Base-by-base conservation (phyloP, 78 protist species). In the Anaeramoeba flamelloides region DNA sequence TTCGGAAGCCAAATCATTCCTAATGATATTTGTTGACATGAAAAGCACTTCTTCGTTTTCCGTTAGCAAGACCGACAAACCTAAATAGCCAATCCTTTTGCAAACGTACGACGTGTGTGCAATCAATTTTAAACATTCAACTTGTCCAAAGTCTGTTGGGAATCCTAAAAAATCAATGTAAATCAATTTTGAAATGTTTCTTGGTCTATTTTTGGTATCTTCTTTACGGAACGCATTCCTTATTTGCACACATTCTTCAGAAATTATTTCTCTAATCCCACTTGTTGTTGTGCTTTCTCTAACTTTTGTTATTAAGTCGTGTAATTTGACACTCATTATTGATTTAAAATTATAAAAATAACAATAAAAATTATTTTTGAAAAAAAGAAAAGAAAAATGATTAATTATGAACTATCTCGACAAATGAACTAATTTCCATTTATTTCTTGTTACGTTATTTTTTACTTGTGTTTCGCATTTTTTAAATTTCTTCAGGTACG, bases 91-190 rank as follows among this genome's bases (percentile, higher is more conserved):
- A 74, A 94, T 84, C 77, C 98, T 88, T 87, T 95, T 96, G 79
- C 94, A 98, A 0, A 87, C 37, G 81, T 88, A 95, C 40, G 85
- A 79, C 41, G 82, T 87, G 3, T 91, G 84, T 0, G 95, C 93
- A 75, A 93, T 87, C n/a, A 95, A 86, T 80, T 91, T 91, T 31
- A 96, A 82, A 80, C 93, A 87, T 81, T 94, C 98, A 93, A 96
- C 88, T 80, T 94, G 97, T 91, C 80, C 41, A 65, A 65, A 0
- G 33, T 39, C 77, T 22, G 89, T 86, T 32, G 94, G 91, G 80
- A 92, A 91, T 39, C 99, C 98, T 12, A 96, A 92, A 96, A 96
- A 92, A 85, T 94, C 93, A 78, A 96, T 92, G 84, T 91, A 96
- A 33, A 96, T 85, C 53, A 96, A 89, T 86, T 96, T 96, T 40